Evolutionary conservation across 2,329 filamentous ascomycete genomes (phyloP).

Genomic region (Akanthomyces uredinophilus): DNA sequence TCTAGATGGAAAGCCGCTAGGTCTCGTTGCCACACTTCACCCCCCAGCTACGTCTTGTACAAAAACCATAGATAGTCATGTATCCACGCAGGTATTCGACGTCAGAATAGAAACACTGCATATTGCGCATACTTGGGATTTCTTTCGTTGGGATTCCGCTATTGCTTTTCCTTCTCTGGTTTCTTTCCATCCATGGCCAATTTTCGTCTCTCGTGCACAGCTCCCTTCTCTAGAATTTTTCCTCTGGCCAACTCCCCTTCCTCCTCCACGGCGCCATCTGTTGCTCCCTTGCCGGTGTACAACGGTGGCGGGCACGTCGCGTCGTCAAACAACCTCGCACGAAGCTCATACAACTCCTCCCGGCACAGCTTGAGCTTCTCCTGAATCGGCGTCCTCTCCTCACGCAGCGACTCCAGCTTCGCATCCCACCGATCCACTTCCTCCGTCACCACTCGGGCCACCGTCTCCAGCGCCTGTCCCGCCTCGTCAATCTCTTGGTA

Average conservation of each 20-base stretch:
- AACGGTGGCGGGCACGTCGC: not conserved
- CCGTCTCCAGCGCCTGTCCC: not conserved
- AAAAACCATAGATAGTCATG: not conserved
- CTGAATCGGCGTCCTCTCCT: not conserved
- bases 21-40: not conserved
- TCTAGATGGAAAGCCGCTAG: not conserved
- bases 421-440: not conserved
- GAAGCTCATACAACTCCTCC: not conserved
- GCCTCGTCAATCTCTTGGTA: constrained; percentile 7
- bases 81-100: not conserved
- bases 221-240: too few relatives aligned
- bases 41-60: not conserved
- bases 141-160: not conserved
- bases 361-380: not conserved
- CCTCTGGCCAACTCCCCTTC: too few relatives aligned
- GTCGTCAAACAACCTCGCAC: not conserved
- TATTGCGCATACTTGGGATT: not conserved
- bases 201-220: too few relatives aligned
- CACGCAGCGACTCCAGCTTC: not conserved
- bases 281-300: not conserved
- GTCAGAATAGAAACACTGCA: not conserved
- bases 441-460: not conserved
- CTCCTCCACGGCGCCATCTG: not conserved
- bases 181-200: too few relatives aligned
- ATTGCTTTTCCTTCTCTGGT: not conserved